These are phyloP conservation scores for Trametes punicea DNA, from an alignment of 768 basidiomycete genomes.

Conservation along the genomic window DNA sequence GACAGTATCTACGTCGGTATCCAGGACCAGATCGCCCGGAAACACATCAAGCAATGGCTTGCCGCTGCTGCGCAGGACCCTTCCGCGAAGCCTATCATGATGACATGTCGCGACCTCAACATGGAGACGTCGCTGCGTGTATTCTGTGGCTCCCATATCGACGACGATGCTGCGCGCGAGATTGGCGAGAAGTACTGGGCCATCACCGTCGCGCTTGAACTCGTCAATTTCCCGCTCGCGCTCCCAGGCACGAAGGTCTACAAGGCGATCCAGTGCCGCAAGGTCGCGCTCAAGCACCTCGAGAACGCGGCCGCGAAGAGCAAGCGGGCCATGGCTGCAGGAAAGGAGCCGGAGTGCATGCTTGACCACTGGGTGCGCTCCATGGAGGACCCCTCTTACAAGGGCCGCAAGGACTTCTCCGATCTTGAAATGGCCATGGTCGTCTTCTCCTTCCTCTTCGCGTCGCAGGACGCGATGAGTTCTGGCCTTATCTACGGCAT, in stretches of 20 bases:
- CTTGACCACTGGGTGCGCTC: conserved; percentile 88
- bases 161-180: conserved; percentile 70
- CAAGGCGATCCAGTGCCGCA: conserved; percentile 88
- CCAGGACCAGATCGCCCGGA: conserved; percentile 80
- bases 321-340: conserved; percentile 79
- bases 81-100: conserved; percentile 68
- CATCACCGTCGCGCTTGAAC: conserved; percentile 91
- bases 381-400: conserved; percentile 60
- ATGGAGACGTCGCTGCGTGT: conserved; percentile 97
- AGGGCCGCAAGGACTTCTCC: conserved; percentile 83
- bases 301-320: conserved; percentile 73
- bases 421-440: conserved; percentile 97
- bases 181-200: conserved; percentile 95
- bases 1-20: conserved; percentile 76
- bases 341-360: conserved; percentile 82
- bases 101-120: conserved; percentile 88
- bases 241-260: conserved; percentile 96
- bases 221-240: conserved; percentile 97
- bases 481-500: conserved; percentile 94
- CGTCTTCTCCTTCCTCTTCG: conserved; percentile 94
- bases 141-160: conserved; percentile 90
- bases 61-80: conserved; percentile 46
- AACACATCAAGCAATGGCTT: conserved; percentile 75
- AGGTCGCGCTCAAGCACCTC: conserved; percentile 77
- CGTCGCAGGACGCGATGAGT: conserved; percentile 97